Evolutionary conservation across 2,329 filamentous ascomycete genomes (phyloP), one percentile per base, ranked within the genome.

Genomic region (Verticillium isaacii): DNA sequence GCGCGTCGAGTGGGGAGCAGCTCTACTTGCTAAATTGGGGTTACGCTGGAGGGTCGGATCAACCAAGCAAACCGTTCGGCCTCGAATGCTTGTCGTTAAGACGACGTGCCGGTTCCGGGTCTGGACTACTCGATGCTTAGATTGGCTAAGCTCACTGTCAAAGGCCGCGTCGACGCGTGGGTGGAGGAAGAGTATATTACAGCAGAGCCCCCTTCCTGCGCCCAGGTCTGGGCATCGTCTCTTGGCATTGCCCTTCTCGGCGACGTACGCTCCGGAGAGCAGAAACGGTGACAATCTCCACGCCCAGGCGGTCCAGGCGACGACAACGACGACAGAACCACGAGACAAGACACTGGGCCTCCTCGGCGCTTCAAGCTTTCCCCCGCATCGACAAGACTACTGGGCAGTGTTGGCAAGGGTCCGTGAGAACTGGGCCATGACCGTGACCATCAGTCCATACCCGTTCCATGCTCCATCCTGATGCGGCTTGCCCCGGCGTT

Each of bases 41-140:
- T 50, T 32, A 41, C 57, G n/a, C 8, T 32, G 25, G 36, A 36
- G 34, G 32, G 32, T 36, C n/a, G 32, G 17, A 32, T 57, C 32
- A 23, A 57, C 55, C 39, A n/a, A 58, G 11, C 29, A 25, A 32
- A 15, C 23, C n/a, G 32, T 58, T 36, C 19, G 17, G 25, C 8
- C 36, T 29, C 34, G 5, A 58, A 25, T 2, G 17, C 19, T 12
- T 29, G 34, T 29, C 25, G 19, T 19, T 39, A 19, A n/a, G 32
- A 29, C 32, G 29, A 34, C 56, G 32, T 25, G 56, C 25, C 36
- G 56, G 25, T 41, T 39, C 32, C 37, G 23, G 34, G 34, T 32
- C 56, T 58, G n/a, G 34, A 39, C 56, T 41, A 25, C 19, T 32
- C 37, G 37, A 32, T 58, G 57, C 55, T 58, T 58, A 58, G 39